A percentile compares a stretch with the other conserved stretches of the same genome.
Evolutionary conservation across 1,284 basidiomycete species (phyloP).

Genomic region (Puccinia coronata): DNA sequence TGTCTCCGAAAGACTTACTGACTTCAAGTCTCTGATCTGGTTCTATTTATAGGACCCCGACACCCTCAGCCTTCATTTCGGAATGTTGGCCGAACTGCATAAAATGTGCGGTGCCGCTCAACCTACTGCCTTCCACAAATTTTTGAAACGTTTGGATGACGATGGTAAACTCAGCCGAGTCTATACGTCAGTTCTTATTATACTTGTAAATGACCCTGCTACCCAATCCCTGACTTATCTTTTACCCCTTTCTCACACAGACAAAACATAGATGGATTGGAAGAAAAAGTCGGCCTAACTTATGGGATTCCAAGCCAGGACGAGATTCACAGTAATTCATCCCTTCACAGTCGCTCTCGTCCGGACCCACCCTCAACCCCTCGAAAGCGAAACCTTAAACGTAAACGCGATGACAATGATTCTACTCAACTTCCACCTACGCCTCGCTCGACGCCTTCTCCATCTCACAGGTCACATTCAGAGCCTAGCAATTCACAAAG

Average conservation of each 20-base stretch:
- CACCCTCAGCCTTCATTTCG: slow-evolving; percentile 57
- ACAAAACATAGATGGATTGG: slow-evolving; percentile 59
- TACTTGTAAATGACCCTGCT: background rate
- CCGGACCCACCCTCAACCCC: slow-evolving; percentile 8
- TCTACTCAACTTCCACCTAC: slow-evolving; percentile 33
- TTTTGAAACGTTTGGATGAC: slow-evolving; percentile 58
- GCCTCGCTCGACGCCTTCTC: slow-evolving; percentile 25
- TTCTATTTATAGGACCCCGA: slow-evolving; percentile 56
- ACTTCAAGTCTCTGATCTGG: background rate
- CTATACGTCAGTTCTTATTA: slow-evolving; percentile 54
- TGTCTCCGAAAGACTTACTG: background rate
- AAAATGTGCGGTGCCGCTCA: slow-evolving; percentile 57
- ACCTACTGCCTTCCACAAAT: slow-evolving; percentile 58
- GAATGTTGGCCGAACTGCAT: slow-evolving; percentile 59
- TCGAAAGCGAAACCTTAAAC: slow-evolving; percentile 27
- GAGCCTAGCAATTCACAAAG: slow-evolving; percentile 6
- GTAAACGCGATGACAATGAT: slow-evolving; percentile 38
- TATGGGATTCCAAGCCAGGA: slow-evolving; percentile 55
- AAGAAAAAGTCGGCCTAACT: slow-evolving; percentile 58
- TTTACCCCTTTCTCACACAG: background rate
- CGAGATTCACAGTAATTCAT: slow-evolving; percentile 17
- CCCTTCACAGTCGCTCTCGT: background rate
- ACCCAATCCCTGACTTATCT: background rate
- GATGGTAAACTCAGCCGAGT: slow-evolving; percentile 58
- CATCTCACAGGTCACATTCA: slow-evolving; percentile 9